Base-by-base conservation (phyloP, 2,329 filamentous ascomycete species). In the Cercospora janseana region DNA sequence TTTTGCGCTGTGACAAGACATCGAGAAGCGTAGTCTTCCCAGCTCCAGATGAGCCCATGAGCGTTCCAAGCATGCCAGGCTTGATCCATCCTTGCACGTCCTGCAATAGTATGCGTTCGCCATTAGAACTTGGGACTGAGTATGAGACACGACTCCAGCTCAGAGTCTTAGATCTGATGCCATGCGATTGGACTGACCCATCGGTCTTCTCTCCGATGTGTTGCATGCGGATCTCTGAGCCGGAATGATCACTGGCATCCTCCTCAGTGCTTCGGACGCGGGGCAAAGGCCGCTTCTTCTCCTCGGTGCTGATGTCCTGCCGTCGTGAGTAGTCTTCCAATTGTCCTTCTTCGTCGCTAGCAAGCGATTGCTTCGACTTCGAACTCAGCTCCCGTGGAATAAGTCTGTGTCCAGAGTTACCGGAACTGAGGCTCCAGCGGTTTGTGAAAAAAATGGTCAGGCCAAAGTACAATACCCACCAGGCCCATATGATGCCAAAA, bases 61-160 rank as follows among this genome's bases (percentile, higher is more conserved):
- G 73, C 2, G 87, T 87, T 3, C 86, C 90, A 7, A 92, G 75
- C 59, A 85, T 80, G 23, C 88, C 87, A 1, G 87, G 87, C 54
- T 84, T 82, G 44, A 90, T 86, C 58, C 84, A 91, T 3, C 83
- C 89, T 57, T 81, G 75, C 4, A 86, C 78, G 52, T 83, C 74
- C 51, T 81, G 74, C 9, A 86, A 66, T 3, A 85, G 65, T 4
- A 63, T 66, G n/a, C 72, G 62, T 31, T 74, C 69, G 1, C 69
- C 69, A 24, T 68, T 66, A 16, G 72, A 62, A 21, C 71, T 73
- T 4, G 72, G 69, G 51, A 89, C 85, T 0, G 80, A 85, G 65
- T 95, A 95, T 64, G 84, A 87, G 53, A 95, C 81, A 57, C 86
- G 76, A 64, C 91, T 86, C 86, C 88, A 95, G 0, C 89, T 95